These are phyloP conservation scores for Phytopythium oedochilum DNA, from an alignment of 352 stramenopile genomes.

Conservation along the genomic window DNA sequence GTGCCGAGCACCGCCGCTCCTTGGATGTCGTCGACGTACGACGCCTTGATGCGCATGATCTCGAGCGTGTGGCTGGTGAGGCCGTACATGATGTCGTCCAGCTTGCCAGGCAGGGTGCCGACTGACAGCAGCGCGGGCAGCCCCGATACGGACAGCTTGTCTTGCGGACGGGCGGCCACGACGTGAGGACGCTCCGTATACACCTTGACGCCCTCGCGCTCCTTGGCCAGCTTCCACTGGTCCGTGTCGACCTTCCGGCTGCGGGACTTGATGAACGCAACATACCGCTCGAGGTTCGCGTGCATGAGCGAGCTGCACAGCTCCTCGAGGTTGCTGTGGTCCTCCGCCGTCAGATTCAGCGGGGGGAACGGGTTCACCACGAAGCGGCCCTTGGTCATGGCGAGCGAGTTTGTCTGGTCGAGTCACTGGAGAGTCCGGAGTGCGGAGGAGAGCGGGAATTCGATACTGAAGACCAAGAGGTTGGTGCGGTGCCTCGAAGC, in stretches of 20 bases:
- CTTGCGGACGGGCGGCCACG: neutral
- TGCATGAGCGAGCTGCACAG: slow-evolving; percentile 18
- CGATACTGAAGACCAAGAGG: neutral
- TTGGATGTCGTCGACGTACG: slow-evolving; percentile 14
- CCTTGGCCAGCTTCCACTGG: neutral
- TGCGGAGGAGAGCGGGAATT: neutral
- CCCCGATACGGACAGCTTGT: slow-evolving; percentile 5
- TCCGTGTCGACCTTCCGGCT: slow-evolving; percentile 39
- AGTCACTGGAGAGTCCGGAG: neutral
- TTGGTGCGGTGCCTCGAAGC: too few relatives aligned
- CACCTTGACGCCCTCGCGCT: slow-evolving; percentile 27
- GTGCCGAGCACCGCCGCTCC: slow-evolving; percentile 48
- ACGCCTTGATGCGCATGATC: slow-evolving; percentile 39
- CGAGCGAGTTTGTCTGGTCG: too few relatives aligned
- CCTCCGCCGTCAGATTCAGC: slow-evolving; percentile 11
- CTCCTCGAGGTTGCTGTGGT: slow-evolving; percentile 18
- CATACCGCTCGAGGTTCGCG: slow-evolving; percentile 20
- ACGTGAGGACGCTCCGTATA: slow-evolving; percentile 13
- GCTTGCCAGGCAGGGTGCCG: slow-evolving; percentile 22
- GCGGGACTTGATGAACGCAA: slow-evolving; percentile 17
- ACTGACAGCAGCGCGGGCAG: slow-evolving; percentile 30
- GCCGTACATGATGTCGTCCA: slow-evolving; percentile 49
- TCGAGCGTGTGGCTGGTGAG: slow-evolving; percentile 40
- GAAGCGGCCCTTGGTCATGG: slow-evolving; percentile 20
- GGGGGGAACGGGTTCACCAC: slow-evolving; percentile 24